Percentiles rank a stretch among this genome's conserved stretches.
phyloP scores from a whole-genome alignment of 2,329 filamentous ascomycete genomes.

The Neonectria coccinea region DNA sequence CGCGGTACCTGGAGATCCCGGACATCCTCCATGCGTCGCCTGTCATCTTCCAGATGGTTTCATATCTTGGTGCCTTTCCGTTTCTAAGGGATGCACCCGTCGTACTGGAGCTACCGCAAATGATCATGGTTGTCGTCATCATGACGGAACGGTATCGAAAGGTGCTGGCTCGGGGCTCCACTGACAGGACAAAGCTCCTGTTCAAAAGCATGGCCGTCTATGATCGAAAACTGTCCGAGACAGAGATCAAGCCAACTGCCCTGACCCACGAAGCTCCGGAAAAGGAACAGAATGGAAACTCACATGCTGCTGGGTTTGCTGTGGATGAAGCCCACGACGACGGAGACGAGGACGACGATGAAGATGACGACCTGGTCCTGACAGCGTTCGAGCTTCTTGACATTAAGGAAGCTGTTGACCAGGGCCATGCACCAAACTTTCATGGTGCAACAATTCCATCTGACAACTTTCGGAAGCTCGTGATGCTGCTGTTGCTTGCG shows the following conservation, averaged over 20 bases:
- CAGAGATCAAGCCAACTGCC: slow-evolving; percentile 14
- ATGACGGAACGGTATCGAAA: slow-evolving; percentile 76
- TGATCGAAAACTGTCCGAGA: slow-evolving; percentile 65
- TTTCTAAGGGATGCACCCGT: slow-evolving; percentile 78
- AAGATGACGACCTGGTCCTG: slow-evolving; percentile 73
- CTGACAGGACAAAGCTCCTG: slow-evolving; percentile 71
- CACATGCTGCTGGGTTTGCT: slow-evolving; percentile 56
- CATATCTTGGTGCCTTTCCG: slow-evolving; percentile 78
- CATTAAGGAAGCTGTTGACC: slow-evolving; percentile 69
- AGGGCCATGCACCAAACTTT: slow-evolving; percentile 62
- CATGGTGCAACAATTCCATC: slow-evolving; percentile 77
- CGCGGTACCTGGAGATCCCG: slow-evolving; percentile 79
- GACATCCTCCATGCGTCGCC: slow-evolving; percentile 75
- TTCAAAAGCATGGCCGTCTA: slow-evolving; percentile 80
- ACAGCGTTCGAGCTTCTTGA: slow-evolving; percentile 77
- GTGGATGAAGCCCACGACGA: slow-evolving; percentile 60
- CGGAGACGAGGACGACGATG: slow-evolving; percentile 59
- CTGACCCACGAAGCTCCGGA: slow-evolving; percentile 8
- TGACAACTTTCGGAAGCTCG: slow-evolving; percentile 77
- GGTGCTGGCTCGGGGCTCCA: slow-evolving; percentile 69
- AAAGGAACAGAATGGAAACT: slow-evolving; percentile 26
- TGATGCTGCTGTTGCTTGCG: slow-evolving; percentile 76
- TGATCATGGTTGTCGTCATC: slow-evolving; percentile 79
- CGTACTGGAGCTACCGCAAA: slow-evolving; percentile 75
- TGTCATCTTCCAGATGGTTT: slow-evolving; percentile 77